These are phyloP conservation scores for Dicorynia guianensis DNA, from an alignment of 306 rosid genomes.

Conservation along the genomic window DNA sequence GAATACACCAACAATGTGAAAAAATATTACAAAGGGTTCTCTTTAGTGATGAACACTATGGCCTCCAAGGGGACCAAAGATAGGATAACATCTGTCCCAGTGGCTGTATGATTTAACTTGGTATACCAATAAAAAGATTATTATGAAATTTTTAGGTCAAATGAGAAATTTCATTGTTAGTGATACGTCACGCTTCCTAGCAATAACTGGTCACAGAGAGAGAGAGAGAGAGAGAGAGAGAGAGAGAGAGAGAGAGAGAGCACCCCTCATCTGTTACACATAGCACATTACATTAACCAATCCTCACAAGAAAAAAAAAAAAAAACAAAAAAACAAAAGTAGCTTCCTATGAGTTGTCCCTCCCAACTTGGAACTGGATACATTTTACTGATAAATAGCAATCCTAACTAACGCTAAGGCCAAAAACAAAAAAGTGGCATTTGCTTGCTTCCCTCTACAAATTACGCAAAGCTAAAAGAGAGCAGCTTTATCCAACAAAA, in stretches of 20 bases:
- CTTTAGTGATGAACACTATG: background rate
- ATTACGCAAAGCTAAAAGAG: no score
- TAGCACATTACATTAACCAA: background rate
- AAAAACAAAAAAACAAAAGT: no score
- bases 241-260: background rate
- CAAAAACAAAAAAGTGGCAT: no score
- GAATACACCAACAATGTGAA: conserved; percentile 26
- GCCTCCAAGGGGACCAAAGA: background rate
- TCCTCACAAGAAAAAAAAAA: background rate
- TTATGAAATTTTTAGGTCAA: background rate
- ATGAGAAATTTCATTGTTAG: background rate
- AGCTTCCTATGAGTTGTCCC: background rate
- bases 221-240: no score
- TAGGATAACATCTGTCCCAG: background rate
- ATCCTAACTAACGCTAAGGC: no score
- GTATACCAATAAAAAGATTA: background rate
- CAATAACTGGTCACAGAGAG: background rate
- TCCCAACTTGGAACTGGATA: no score
- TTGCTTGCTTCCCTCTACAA: no score
- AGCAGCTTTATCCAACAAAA: no score
- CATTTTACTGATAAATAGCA: no score
- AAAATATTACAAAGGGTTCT: background rate
- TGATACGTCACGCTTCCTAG: background rate
- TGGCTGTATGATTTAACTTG: background rate
- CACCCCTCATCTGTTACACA: background rate